phyloP scores from a whole-genome alignment of 1,139 yeast genomes.

The Casaregolazyma lundiana region DNA sequence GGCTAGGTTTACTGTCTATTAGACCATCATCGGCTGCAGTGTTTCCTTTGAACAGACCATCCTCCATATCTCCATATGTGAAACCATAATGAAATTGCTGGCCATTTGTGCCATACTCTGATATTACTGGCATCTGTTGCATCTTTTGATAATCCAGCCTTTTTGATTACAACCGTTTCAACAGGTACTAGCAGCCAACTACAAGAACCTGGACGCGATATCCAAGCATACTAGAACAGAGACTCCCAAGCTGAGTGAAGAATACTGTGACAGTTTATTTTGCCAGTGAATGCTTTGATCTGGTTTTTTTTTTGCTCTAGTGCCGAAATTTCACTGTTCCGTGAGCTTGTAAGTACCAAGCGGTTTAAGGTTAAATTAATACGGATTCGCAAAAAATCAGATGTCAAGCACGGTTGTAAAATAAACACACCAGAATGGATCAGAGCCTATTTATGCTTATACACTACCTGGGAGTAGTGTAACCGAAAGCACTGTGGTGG shows the following conservation, averaged over 20 bases:
- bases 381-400: background rate
- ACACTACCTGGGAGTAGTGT: background rate
- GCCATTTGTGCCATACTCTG: background rate
- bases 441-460: background rate
- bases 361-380: background rate
- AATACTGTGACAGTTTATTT: background rate
- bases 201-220: background rate
- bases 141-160: background rate
- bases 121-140: background rate
- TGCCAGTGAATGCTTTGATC: background rate
- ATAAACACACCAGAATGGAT: background rate
- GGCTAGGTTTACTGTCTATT: background rate
- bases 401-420: background rate
- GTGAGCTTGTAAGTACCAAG: no score
- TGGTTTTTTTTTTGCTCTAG: background rate
- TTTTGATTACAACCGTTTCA: background rate
- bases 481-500: background rate
- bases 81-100: background rate
- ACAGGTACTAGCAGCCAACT: conserved; percentile 1
- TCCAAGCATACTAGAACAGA: background rate
- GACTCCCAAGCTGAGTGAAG: background rate
- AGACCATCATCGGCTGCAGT: background rate
- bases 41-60: background rate
- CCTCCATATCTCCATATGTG: background rate
- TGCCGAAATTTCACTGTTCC: background rate